Conservation (phyloP, 2,329 filamentous ascomycete species). For the Alternaria sp. region DNA sequence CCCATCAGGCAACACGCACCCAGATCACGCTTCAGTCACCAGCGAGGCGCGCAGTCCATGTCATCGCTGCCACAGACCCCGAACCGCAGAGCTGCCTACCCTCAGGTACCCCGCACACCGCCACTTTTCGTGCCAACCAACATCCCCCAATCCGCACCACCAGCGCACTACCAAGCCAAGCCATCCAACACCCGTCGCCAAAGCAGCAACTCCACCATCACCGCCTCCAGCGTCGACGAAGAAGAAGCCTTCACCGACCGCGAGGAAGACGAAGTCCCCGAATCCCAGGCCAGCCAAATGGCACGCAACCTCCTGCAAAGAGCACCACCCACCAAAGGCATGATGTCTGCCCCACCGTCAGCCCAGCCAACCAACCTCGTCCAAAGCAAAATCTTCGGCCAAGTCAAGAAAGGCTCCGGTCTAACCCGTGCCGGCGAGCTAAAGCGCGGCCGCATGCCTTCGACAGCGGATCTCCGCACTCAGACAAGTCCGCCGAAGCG, state of each 20-base stretch:
- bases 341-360: constrained; percentile 36
- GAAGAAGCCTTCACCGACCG: constrained; percentile 65
- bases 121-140: constrained; percentile 40
- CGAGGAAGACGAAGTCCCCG: constrained; percentile 69
- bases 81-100: constrained; percentile 62
- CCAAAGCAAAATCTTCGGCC: constrained; percentile 69
- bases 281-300: constrained; percentile 78
- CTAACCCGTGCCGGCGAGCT: constrained; percentile 37
- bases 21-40: constrained; percentile 66
- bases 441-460: constrained; percentile 39
- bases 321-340: constrained; percentile 51
- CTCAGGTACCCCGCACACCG: constrained; percentile 63
- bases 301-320: constrained; percentile 77
- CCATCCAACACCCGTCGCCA: constrained; percentile 57
- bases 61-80: constrained; percentile 85
- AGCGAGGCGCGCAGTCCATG: constrained; percentile 78
- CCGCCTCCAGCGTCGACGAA: constrained; percentile 48
- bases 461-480: constrained; percentile 31
- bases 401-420: constrained; percentile 62
- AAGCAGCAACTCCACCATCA: constrained; percentile 69
- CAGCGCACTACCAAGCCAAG: constrained; percentile 43
- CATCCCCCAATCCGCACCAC: constrained; percentile 51
- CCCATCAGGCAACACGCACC: constrained; percentile 60
- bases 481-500: constrained; percentile 56
- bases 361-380: constrained; percentile 46